Percentiles rank a stretch among this genome's conserved stretches.
Conservation (phyloP, 2,329 filamentous ascomycete genomes). For the Tympanopsis confertula region DNA sequence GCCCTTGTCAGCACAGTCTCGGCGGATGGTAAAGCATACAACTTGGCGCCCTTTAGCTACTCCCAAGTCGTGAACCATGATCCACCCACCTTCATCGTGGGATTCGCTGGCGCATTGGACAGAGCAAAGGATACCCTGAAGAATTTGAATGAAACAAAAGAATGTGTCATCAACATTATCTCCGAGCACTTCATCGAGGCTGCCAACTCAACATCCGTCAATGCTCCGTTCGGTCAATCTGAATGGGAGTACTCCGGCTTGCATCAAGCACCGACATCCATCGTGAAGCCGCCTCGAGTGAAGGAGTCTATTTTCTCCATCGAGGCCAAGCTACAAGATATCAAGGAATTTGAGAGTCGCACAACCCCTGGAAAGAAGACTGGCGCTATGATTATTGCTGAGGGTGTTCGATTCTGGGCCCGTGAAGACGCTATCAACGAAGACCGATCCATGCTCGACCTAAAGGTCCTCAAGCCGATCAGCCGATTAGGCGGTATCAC, state of each 20-base stretch:
- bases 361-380: conserved; percentile 62
- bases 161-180: conserved; percentile 83
- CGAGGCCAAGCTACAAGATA: conserved; percentile 68
- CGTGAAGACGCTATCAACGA: conserved; percentile 79
- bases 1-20: conserved; percentile 45
- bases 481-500: conserved; percentile 75
- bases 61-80: conserved; percentile 77
- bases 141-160: conserved; percentile 60
- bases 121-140: conserved; percentile 66
- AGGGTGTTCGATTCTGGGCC: conserved; percentile 81
- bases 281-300: conserved; percentile 62
- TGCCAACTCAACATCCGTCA: conserved; percentile 69
- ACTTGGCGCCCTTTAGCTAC: conserved; percentile 81
- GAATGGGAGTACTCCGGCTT: conserved; percentile 75
- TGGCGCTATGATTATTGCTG: conserved; percentile 63
- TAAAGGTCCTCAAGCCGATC: conserved; percentile 60
- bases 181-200: conserved; percentile 77
- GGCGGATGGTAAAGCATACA: conserved; percentile 52
- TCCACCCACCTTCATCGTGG: conserved; percentile 67
- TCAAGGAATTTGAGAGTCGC: conserved; percentile 66
- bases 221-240: conserved; percentile 63
- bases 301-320: conserved; percentile 73
- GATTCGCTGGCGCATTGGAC: conserved; percentile 29
- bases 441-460: conserved; percentile 62
- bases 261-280: conserved; percentile 52